These are phyloP conservation scores for Phoma sp. DNA, from an alignment of 2,329 filamentous ascomycete genomes.

Conservation along the genomic window DNA sequence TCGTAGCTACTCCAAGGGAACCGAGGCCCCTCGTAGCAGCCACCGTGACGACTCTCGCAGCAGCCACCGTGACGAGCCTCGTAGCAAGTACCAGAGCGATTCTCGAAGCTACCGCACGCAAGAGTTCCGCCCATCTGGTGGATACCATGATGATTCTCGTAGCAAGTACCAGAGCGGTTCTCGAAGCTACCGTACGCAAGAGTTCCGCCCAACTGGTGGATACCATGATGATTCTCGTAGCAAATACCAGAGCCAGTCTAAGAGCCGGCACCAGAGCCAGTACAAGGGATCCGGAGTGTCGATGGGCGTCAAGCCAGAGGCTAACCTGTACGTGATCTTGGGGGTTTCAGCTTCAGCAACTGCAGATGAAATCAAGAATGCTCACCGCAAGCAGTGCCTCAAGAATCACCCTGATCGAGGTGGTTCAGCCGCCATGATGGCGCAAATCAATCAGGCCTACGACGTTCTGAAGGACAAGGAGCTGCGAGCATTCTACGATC, in stretches of 20 bases:
- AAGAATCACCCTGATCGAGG: conserved; percentile 83
- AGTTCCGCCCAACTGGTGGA: too few species aligned
- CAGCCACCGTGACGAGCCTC: too few species aligned
- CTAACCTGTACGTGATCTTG: conserved; percentile 80
- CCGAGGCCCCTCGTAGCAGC: too few species aligned
- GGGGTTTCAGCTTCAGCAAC: conserved; percentile 75
- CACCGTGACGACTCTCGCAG: too few species aligned
- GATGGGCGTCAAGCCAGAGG: not conserved
- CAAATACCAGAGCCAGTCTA: not conserved
- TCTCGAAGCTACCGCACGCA: too few species aligned
- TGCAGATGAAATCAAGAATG: conserved; percentile 87
- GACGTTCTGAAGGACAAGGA: conserved; percentile 23
- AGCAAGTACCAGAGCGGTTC: not conserved
- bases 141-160: too few species aligned
- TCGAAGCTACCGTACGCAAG: too few species aligned
- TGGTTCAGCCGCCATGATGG: conserved; percentile 15
- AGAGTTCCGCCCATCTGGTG: too few species aligned
- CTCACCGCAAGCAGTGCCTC: conserved; percentile 92
- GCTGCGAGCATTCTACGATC: conserved; percentile 26
- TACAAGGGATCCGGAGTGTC: not conserved
- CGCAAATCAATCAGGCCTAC: conserved; percentile 29
- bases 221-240: too few species aligned
- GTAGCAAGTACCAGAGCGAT: not conserved
- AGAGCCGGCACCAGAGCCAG: too few species aligned
- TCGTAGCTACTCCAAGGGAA: too few species aligned